Base-by-base conservation (phyloP, 2,329 filamentous ascomycete genomes). In the Chaetomiaceae sp. region DNA sequence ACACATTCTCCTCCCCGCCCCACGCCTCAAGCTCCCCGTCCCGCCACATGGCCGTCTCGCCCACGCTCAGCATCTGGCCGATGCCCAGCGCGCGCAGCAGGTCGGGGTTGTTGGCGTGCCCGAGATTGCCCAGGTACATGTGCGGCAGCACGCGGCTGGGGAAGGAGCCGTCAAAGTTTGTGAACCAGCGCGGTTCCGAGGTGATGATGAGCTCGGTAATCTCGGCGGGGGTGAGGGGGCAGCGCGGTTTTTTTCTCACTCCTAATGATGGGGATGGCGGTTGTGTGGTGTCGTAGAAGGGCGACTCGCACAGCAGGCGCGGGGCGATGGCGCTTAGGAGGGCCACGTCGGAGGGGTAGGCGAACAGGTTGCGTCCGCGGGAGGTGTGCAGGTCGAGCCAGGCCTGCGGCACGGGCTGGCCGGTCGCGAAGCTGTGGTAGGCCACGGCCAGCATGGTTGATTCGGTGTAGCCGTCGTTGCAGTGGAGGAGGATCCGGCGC, bases 381-480 rank as follows among this genome's bases (percentile, higher is more conserved):
- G 83, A 79, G 11, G 84, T 85, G 68, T 99, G 94, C 45, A 99
- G 75, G 55, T 83, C 79, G 9, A 97, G 76, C 91, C 91, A 97
- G 8, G 94, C 91, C 52, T 91, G 83, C 25, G 91, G 87, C 0
- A 92, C 81, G 0, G 91, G 81, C 11, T 84, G 76, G 6, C 89
- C 90, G 57, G 94, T 89, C 50, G 88, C 89, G 70, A 91, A 99
- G 79, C 95, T 95, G 67, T 87, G 90, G 70, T 99, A 99, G 9
- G 92, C 89, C 36, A 99, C 82, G 2, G 83, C 90, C 17, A 99
- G 78, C 69, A 99, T 79, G 1, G 91, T 91, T 1, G 88, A 92
- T 70, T 99, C 94, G 0, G 94, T 99, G 65, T 99, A 99, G 17
- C 94, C 94, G 69, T 99, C 94, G 2, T 87, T 85, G 69, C 94